A percentile compares a stretch with the other conserved stretches of the same genome.
These are phyloP conservation scores for Excoecaria agallocha DNA, from an alignment of 345 rosid species.

Conservation along the genomic window DNA sequence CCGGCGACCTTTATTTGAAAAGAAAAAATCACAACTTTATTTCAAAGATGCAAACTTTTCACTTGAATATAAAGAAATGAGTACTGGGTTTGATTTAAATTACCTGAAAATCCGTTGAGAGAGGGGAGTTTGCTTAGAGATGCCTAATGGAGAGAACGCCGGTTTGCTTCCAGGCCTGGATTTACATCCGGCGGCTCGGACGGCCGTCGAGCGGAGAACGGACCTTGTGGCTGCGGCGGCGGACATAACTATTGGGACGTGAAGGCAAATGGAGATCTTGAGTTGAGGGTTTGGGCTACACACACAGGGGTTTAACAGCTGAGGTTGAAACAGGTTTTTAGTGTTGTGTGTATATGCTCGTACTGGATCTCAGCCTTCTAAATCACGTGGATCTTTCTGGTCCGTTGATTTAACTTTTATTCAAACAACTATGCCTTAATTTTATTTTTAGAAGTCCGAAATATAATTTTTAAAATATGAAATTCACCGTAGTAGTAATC, in stretches of 20 bases:
- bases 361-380: neutral
- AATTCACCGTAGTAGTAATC: too few relatives aligned
- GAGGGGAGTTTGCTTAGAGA: conserved; percentile 47
- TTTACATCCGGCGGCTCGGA: conserved; percentile 32
- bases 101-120: conserved; percentile 67
- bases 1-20: conserved; percentile 51
- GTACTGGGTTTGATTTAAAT: neutral
- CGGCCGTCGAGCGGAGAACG: conserved; percentile 54
- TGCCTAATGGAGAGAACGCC: conserved; percentile 40
- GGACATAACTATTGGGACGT: conserved; percentile 42
- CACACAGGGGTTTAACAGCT: neutral
- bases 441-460: too few relatives aligned
- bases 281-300: neutral
- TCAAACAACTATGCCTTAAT: too few relatives aligned
- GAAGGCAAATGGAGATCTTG: neutral
- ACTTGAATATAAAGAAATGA: neutral
- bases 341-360: neutral
- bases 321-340: neutral
- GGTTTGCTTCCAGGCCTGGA: conserved; percentile 24
- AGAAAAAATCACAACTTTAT: neutral
- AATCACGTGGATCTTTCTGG: neutral
- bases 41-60: neutral
- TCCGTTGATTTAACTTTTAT: neutral
- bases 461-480: neutral
- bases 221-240: conserved; percentile 59